Base-by-base conservation (phyloP, 768 basidiomycete genomes). In the Pisolithus tinctorius region DNA sequence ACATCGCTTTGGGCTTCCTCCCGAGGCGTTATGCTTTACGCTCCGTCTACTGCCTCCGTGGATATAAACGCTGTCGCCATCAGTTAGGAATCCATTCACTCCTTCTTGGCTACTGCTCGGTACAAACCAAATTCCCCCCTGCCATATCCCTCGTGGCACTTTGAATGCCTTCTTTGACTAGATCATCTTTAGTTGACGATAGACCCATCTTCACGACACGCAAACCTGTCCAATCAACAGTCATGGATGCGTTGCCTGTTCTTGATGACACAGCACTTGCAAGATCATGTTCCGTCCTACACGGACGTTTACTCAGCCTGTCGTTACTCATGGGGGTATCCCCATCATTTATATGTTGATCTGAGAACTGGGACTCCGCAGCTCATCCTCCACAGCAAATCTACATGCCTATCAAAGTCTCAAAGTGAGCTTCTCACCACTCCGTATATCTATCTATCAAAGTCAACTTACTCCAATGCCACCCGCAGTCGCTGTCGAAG, bases 1-100 rank as follows among this genome's bases (percentile, higher is more conserved):
- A 41, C 27, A 51, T 20, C 13, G 27, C 34, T 45, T 17, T 6
- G 25, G 17, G 34, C 51, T 47, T 52, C 44, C 34, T 23, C 23
- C 55, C 55, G 55, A 56, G 55, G 55, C 48, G 48, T 49, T 56
- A 56, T 31, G 17, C 36, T 30, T 26, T n/a, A 26, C 27, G 30
- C 2, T 50, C 42, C 20, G 14, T 16, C 29, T 45, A 34, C 31
- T 44, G 23, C 37, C 54, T 57, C 64, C 64, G 64, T 65, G 64
- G 64, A 67, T 48, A 65, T 65, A 65, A 55, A 51, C 59, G 20
- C 50, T 34, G 16, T 51, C 13, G 25, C 23, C 6, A 9, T 5
- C n/a, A 39, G 38, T 20, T 41, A 41, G 40, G 10, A 41, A 41
- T 27, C 16, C 43, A 13, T 25, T 16, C 26, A 3, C 43, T 25